Conservation (phyloP, 345 rosid genomes). For the Citrus sinensis region DVS_A1.0 CM039169.1:30375501-30376000, state of each 20-base stretch:
- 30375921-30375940: neutral
- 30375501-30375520: constrained; percentile 45
- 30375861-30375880: constrained; percentile 18
- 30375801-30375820: constrained; percentile 93
- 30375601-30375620: constrained; percentile 98
- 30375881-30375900: neutral
- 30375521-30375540: constrained; percentile 13
- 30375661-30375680: constrained; percentile 93
- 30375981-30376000: neutral
- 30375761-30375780: constrained; percentile 58
- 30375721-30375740: neutral
- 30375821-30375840: constrained; percentile 96
- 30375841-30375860: constrained; percentile 62
- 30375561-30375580: constrained; percentile 15
- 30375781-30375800: constrained; percentile 90
- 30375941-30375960: neutral
- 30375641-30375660: constrained; percentile 99
- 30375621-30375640: constrained; percentile 91
- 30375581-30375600: constrained; percentile 82
- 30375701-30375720: constrained; percentile 5
- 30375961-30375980: neutral
- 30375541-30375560: constrained; percentile 8
- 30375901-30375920: neutral
- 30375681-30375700: constrained; percentile 40
- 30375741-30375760: neutral